Evolutionary conservation across 257 asterid species (phyloP).

Genomic region (Solanum virginianum): DNA sequence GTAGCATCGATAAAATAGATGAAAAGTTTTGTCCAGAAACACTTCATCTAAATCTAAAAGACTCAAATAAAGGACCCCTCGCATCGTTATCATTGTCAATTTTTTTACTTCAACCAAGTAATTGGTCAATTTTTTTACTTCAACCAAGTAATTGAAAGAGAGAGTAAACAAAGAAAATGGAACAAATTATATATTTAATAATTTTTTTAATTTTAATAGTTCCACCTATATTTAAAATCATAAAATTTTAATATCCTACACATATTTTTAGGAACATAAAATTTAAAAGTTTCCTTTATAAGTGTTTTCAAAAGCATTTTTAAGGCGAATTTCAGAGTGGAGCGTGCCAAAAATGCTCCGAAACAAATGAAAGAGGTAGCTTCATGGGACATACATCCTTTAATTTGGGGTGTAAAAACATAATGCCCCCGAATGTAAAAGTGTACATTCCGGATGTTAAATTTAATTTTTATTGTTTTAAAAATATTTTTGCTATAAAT

Average conservation of each 20-base stretch:
- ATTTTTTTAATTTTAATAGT: not conserved
- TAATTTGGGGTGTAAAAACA: not conserved
- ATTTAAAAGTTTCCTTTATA: not conserved
- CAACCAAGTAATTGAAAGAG: not conserved
- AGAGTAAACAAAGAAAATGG: not conserved
- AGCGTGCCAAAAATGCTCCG: fast-evolving
- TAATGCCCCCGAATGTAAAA: not conserved
- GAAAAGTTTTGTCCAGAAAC: no score
- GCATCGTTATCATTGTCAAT: no score
- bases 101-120: not conserved
- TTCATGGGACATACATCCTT: not conserved
- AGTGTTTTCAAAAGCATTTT: not conserved
- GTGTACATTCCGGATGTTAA: not conserved
- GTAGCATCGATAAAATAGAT: no score
- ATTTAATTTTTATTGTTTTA: not conserved
- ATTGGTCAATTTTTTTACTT: not conserved
- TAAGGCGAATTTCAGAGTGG: not conserved
- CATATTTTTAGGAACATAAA: not conserved
- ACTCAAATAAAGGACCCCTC: no score
- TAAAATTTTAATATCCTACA: not conserved
- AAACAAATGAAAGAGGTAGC: not conserved
- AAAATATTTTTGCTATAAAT: not conserved
- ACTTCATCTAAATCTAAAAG: no score
- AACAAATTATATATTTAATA: not conserved
- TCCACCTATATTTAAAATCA: no score